Evolutionary conservation across 148 eudicot genomes (phyloP).

Genomic region (Amaranthus palmeri): DNA sequence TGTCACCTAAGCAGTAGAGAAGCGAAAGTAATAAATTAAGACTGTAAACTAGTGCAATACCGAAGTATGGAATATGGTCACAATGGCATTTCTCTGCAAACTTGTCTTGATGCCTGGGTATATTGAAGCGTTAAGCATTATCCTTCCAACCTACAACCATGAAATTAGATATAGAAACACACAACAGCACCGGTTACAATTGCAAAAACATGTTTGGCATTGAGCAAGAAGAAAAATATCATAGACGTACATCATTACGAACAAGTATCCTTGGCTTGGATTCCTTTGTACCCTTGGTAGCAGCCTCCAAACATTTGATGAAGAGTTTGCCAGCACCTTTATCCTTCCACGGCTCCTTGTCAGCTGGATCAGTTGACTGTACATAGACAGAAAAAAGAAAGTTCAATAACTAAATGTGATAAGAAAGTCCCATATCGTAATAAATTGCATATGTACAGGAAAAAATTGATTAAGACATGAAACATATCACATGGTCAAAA

Average conservation of each 20-base stretch:
- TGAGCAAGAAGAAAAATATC: neutral
- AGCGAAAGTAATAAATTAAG: neutral
- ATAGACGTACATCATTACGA: conserved; percentile 79
- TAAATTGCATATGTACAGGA: neutral
- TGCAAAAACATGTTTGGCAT: neutral
- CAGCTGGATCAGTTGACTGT: conserved; percentile 72
- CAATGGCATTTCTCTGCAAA: conserved; percentile 70
- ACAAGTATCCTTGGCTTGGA: conserved; percentile 81
- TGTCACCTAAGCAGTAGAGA: no score
- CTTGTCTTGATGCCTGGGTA: conserved; percentile 81
- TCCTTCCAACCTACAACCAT: conserved; percentile 65
- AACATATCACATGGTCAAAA: neutral
- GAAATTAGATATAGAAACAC: neutral
- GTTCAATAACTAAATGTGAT: neutral
- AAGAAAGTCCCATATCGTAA: neutral
- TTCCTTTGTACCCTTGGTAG: conserved; percentile 69
- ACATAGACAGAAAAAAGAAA: conserved; percentile 4
- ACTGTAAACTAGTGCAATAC: conserved; percentile 31
- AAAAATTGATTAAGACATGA: no score
- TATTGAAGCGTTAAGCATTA: conserved; percentile 79
- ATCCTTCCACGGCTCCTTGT: conserved; percentile 77
- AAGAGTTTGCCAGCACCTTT: conserved; percentile 76
- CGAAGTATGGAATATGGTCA: conserved; percentile 83
- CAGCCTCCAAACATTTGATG: conserved; percentile 69
- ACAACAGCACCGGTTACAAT: conserved; percentile 7